These are phyloP conservation scores for Pseudohyphozyma bogoriensis DNA, from an alignment of 768 basidiomycete species.

Conservation along the genomic window DNA sequence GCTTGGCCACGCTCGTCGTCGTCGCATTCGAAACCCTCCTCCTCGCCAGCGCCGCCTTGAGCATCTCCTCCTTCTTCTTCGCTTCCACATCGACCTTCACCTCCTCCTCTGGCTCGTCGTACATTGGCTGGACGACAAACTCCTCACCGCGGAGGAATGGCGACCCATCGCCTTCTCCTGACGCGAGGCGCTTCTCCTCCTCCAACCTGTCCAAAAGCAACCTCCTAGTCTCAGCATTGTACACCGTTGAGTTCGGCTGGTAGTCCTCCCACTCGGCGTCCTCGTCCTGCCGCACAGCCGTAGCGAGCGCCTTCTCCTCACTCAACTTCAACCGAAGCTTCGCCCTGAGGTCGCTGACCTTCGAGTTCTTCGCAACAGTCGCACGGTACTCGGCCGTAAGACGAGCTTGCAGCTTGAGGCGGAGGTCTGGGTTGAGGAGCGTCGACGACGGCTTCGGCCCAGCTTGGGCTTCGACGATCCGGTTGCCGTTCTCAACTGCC, in stretches of 20 bases:
- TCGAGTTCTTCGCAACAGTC: conserved; percentile 2
- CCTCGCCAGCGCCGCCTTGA: background rate
- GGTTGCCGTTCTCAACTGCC: background rate
- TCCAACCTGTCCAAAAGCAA: conserved; percentile 20
- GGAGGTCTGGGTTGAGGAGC: background rate
- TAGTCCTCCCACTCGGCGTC: background rate
- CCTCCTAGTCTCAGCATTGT: conserved; percentile 8
- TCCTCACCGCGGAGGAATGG: too few species aligned
- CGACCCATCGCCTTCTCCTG: too few species aligned
- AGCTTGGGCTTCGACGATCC: background rate
- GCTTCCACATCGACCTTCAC: background rate
- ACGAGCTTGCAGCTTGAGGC: conserved; percentile 13
- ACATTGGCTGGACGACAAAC: background rate
- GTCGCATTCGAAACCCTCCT: too few species aligned
- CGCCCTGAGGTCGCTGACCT: background rate
- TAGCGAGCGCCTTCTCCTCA: conserved; percentile 11
- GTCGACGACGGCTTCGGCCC: background rate
- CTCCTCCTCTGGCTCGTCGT: background rate
- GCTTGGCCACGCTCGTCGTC: too few species aligned
- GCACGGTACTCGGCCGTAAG: conserved; percentile 24
- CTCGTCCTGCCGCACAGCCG: background rate
- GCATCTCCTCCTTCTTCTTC: background rate
- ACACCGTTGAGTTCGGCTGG: conserved; percentile 1
- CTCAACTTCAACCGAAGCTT: conserved; percentile 1
- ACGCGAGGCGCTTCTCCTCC: conserved; percentile 11